Conservation (phyloP, 257 asterid species). For the Orobanche coerulescens region DNA sequence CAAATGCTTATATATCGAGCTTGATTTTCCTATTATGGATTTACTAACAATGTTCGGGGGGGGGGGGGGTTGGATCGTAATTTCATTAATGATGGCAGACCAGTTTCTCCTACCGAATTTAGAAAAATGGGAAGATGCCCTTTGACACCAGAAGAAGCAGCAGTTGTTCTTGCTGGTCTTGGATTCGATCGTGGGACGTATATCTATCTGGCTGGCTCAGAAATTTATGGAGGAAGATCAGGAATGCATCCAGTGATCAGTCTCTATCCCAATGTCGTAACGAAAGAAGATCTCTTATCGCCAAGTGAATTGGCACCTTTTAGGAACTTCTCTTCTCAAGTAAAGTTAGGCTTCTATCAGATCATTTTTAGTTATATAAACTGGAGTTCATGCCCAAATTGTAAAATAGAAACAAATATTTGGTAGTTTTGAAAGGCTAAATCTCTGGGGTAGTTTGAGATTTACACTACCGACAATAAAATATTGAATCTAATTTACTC, state of each 20-base stretch:
- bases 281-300: conserved; percentile 82
- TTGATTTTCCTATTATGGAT: not conserved
- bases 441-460: too few relatives aligned
- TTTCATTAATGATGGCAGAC: too few relatives aligned
- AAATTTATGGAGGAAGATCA: conserved; percentile 70
- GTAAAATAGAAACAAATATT: too few relatives aligned
- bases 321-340: conserved; percentile 84
- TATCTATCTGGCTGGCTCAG: too few relatives aligned
- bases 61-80: too few relatives aligned
- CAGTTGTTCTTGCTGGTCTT: conserved; percentile 74
- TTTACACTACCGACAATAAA: too few relatives aligned
- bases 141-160: conserved; percentile 93
- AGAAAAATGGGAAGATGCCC: conserved; percentile 79
- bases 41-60: not conserved
- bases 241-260: conserved; percentile 57
- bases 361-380: too few relatives aligned
- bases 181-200: conserved; percentile 54
- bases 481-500: too few relatives aligned
- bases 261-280: conserved; percentile 66
- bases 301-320: conserved; percentile 66
- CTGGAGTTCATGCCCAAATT: too few relatives aligned
- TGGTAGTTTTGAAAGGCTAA: too few relatives aligned
- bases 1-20: not conserved
- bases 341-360: too few relatives aligned
- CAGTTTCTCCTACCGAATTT: conserved; percentile 39